A percentile compares a stretch with the other conserved stretches of the same genome.
These are phyloP conservation scores for Alternaria sp. DNA, from an alignment of 2,329 filamentous ascomycete species.

Conservation along the genomic window DNA sequence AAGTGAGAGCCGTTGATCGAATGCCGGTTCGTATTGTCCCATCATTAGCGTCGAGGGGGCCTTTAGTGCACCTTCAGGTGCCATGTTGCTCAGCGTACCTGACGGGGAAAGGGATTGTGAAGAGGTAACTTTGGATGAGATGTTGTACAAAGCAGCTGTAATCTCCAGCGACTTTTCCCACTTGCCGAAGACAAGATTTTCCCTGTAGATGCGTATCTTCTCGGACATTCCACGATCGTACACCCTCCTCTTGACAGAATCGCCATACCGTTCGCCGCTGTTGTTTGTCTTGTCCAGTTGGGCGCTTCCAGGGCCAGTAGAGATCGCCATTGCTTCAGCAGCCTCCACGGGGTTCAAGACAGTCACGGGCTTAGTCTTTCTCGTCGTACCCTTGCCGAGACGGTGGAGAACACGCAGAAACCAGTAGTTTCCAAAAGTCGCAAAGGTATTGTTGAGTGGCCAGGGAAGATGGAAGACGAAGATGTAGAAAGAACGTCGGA, in stretches of 20 bases:
- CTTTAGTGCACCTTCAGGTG: conserved; percentile 58
- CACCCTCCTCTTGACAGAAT: conserved; percentile 53
- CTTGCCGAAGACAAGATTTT: conserved; percentile 55
- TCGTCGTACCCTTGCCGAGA: conserved; percentile 47
- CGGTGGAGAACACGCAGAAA: conserved; percentile 57
- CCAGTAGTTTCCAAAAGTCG: conserved; percentile 60
- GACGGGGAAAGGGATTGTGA: conserved; percentile 21
- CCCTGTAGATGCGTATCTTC: conserved; percentile 63
- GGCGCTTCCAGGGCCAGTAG: conserved; percentile 59
- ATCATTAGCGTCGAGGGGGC: conserved; percentile 64
- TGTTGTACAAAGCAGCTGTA: conserved; percentile 57
- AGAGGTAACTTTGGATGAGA: conserved; percentile 39
- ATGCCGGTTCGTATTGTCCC: conserved; percentile 62
- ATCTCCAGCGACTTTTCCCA: conserved; percentile 64
- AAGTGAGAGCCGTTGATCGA: conserved; percentile 59
- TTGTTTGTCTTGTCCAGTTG: conserved; percentile 50
- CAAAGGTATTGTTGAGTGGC: conserved; percentile 55
- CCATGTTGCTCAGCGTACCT: conserved; percentile 55
- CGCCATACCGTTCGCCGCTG: conserved; percentile 48
- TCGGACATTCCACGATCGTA: conserved; percentile 59
- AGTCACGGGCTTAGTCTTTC: conserved; percentile 15
- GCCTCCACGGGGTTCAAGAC: conserved; percentile 35
- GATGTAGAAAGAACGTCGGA: conserved; percentile 62
- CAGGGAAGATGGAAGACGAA: conserved; percentile 63
- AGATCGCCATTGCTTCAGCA: conserved; percentile 61